Percentiles rank a stretch among this genome's conserved stretches.
Evolutionary conservation across 1,284 basidiomycete genomes (phyloP).

Genomic region (Lentinula novae-zelandiae): DNA sequence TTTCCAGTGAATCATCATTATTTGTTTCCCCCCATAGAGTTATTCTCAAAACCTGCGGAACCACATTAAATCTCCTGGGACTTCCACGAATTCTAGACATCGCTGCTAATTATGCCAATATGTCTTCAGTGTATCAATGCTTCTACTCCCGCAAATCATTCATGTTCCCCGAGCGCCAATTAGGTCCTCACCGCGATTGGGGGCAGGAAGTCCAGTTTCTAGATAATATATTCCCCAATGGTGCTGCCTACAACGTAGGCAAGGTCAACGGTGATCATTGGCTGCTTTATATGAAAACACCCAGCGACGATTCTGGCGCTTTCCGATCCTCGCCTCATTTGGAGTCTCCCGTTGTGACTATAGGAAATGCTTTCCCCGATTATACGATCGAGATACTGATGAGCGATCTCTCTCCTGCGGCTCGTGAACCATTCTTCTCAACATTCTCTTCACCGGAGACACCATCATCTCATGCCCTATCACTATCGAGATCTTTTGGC

Average conservation of each 20-base stretch:
- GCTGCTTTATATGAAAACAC: conserved; percentile 89
- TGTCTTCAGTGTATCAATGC: conserved; percentile 77
- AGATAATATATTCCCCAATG: conserved; percentile 84
- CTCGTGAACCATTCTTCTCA: conserved; percentile 80
- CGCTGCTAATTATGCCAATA: conserved; percentile 73
- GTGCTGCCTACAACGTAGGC: conserved; percentile 95
- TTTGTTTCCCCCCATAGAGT: conserved; percentile 95
- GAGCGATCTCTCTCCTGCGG: conserved; percentile 83
- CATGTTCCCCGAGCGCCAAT: conserved; percentile 98
- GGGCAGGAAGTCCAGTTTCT: conserved; percentile 89
- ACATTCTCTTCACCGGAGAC: conserved; percentile 28
- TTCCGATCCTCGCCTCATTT: conserved; percentile 23
- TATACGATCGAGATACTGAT: conserved; percentile 99
- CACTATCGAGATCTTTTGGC: conserved; percentile 74
- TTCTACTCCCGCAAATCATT: conserved; percentile 99
- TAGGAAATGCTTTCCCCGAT: conserved; percentile 44
- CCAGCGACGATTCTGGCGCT: conserved; percentile 35
- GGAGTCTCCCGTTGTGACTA: conserved; percentile 8
- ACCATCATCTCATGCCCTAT: conserved; percentile 63
- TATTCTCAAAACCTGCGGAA: conserved; percentile 99
- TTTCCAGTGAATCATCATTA: conserved; percentile 89
- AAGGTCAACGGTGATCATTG: conserved; percentile 99
- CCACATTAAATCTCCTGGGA: conserved; percentile 95
- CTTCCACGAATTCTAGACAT: conserved; percentile 91
- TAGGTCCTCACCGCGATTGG: conserved; percentile 95